Evolutionary conservation across 139 green algal species (phyloP).

Genomic region (Auxenochlorella pyrenoidosa): DNA sequence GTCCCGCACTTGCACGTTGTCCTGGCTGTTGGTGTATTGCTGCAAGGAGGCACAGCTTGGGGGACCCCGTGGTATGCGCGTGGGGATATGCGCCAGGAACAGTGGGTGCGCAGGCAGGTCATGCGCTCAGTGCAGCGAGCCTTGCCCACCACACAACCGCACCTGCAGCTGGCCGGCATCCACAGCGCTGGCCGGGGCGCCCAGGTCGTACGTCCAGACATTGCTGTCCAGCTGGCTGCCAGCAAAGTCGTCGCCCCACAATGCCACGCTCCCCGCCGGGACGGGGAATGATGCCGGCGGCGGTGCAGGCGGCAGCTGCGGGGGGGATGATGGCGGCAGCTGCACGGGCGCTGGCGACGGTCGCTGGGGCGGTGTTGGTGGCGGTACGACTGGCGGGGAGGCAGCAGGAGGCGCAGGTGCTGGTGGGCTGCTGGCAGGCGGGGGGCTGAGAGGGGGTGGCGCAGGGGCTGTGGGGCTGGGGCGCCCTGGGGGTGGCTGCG

Average conservation of each 20-base stretch:
- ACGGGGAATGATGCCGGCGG: not conserved
- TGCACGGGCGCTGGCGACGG: not conserved
- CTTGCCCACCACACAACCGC: not conserved
- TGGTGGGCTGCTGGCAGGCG: not conserved
- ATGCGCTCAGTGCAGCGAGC: not conserved
- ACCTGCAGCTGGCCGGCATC: conserved; percentile 16
- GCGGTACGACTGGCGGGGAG: not conserved
- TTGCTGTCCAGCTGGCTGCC: not conserved
- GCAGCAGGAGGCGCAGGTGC: not conserved
- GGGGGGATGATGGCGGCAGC: not conserved
- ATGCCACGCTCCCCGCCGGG: not conserved
- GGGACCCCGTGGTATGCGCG: not conserved
- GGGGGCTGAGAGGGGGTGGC: not conserved
- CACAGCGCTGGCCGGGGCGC: not conserved
- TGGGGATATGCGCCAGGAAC: not conserved
- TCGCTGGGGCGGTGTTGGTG: not conserved
- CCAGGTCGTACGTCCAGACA: not conserved
- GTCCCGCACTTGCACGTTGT: not conserved
- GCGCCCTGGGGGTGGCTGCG: not conserved
- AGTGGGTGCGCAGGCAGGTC: not conserved
- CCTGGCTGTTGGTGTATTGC: not conserved
- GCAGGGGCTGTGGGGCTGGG: not conserved
- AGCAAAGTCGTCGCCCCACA: conserved; percentile 11
- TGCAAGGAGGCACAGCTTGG: not conserved
- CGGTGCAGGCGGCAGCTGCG: not conserved